A percentile compares a stretch with the other conserved stretches of the same genome.
Conservation (phyloP, 495 filamentous ascomycete species). For the Penicillium egyptiacum region DNA sequence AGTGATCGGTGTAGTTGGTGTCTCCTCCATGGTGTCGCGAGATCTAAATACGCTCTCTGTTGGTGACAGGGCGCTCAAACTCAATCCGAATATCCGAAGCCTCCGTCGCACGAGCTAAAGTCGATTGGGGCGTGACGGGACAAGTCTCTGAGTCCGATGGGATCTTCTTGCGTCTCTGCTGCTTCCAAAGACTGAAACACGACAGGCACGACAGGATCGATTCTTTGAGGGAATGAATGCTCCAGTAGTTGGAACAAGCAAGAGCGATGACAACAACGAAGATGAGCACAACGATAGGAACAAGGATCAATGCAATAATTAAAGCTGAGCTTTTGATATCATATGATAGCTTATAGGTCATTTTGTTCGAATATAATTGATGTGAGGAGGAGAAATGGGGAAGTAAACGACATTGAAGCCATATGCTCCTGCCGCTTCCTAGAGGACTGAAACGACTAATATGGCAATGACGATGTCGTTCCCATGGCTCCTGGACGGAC, state of each 20-base stretch:
- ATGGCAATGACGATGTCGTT: not conserved
- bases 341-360: slow-evolving; percentile 33
- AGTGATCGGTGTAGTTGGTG: slow-evolving; percentile 14
- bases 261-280: slow-evolving; percentile 47
- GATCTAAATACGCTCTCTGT: slow-evolving; percentile 26
- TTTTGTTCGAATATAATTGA: slow-evolving; percentile 21
- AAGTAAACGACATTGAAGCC: not conserved
- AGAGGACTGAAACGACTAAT: not conserved
- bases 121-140: not conserved
- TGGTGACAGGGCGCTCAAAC: slow-evolving; percentile 17
- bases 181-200: slow-evolving; percentile 9
- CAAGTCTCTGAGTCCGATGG: slow-evolving; percentile 25
- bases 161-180: slow-evolving; percentile 19
- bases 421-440: not conserved
- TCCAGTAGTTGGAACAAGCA: slow-evolving; percentile 44
- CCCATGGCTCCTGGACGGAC: not conserved
- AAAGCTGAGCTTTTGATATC: slow-evolving; percentile 40
- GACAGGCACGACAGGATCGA: slow-evolving; percentile 12
- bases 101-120: slow-evolving; percentile 19
- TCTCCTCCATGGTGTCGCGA: slow-evolving; percentile 11
- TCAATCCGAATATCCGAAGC: slow-evolving; percentile 21
- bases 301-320: slow-evolving; percentile 53
- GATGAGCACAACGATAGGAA: slow-evolving; percentile 53
- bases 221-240: slow-evolving; percentile 18
- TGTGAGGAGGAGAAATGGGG: not conserved